These are phyloP conservation scores for Acer negundo DNA, from an alignment of 345 rosid genomes.

Conservation along the genomic window DNA sequence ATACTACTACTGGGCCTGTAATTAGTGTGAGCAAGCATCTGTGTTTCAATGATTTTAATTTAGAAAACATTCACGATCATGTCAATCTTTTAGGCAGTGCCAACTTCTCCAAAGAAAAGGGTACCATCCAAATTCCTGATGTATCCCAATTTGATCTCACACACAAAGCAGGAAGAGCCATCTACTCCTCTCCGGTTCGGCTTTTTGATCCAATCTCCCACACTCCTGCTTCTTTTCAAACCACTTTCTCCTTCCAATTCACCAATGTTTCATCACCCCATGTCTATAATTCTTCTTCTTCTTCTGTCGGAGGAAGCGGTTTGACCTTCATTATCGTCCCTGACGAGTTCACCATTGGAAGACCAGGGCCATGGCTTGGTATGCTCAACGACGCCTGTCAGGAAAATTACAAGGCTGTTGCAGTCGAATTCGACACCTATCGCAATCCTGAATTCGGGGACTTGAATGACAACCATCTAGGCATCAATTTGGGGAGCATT, in stretches of 20 bases:
- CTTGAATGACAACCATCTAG: slow-evolving; percentile 56
- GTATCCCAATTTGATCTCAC: slow-evolving; percentile 37
- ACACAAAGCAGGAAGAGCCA: slow-evolving; percentile 50
- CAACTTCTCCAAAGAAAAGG: slow-evolving; percentile 32
- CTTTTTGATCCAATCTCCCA: slow-evolving; percentile 37
- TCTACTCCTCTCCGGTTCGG: slow-evolving; percentile 45
- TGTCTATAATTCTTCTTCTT: neutral
- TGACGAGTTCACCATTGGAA: slow-evolving; percentile 54
- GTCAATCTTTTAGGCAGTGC: slow-evolving; percentile 46
- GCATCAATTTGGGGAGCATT: slow-evolving; percentile 51
- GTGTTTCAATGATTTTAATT: slow-evolving; percentile 41
- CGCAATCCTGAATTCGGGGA: slow-evolving; percentile 49
- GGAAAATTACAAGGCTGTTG: slow-evolving; percentile 49
- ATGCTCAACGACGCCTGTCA: slow-evolving; percentile 62
- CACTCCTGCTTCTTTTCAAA: slow-evolving; percentile 43
- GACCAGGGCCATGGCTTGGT: slow-evolving; percentile 57
- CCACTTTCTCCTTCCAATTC: slow-evolving; percentile 48
- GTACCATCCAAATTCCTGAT: slow-evolving; percentile 43
- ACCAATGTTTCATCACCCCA: slow-evolving; percentile 12
- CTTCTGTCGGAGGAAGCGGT: slow-evolving; percentile 21
- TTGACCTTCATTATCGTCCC: slow-evolving; percentile 54
- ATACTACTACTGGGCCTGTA: slow-evolving; percentile 21
- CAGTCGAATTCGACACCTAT: slow-evolving; percentile 44
- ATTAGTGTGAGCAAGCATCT: slow-evolving; percentile 41
- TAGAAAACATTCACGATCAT: slow-evolving; percentile 27